Evolutionary conservation across 2,329 filamentous ascomycete species (phyloP).

Genomic region (Leptosphaerulina australis): DNA sequence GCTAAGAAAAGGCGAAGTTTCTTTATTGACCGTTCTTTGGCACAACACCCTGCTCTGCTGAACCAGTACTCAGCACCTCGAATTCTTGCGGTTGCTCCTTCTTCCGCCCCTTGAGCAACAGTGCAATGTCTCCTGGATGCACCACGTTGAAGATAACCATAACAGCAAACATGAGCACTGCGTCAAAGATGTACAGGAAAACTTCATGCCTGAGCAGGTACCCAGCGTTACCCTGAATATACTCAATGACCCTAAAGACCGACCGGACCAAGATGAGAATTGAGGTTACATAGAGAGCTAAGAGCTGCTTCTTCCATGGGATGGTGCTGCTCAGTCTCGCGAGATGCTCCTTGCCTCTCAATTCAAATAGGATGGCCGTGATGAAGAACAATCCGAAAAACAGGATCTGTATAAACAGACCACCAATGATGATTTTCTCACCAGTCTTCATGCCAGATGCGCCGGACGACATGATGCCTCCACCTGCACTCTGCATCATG

Average conservation of each 20-base stretch:
- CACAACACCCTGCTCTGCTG: constrained; percentile 1
- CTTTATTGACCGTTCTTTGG: neutral
- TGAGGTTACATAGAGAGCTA: constrained; percentile 52
- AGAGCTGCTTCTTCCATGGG: constrained; percentile 47
- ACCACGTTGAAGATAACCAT: constrained; percentile 49
- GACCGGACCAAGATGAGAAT: constrained; percentile 57
- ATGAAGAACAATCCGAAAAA: constrained; percentile 57
- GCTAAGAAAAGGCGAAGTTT: neutral
- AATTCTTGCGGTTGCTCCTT: constrained; percentile 5
- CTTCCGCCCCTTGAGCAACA: constrained; percentile 8
- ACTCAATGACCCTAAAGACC: constrained; percentile 59
- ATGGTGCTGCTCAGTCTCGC: constrained; percentile 1
- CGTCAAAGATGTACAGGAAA: constrained; percentile 56
- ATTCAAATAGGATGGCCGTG: constrained; percentile 23
- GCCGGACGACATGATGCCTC: constrained; percentile 47
- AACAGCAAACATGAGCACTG: constrained; percentile 51
- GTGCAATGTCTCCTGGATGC: constrained; percentile 43
- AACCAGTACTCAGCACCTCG: neutral
- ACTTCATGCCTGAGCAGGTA: constrained; percentile 53
- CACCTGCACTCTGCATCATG: constrained; percentile 48
- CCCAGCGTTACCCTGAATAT: constrained; percentile 53
- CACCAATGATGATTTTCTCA: constrained; percentile 53
- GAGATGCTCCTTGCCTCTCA: constrained; percentile 9
- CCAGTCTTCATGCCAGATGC: constrained; percentile 42
- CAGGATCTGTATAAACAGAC: constrained; percentile 55